Conservation (phyloP, 2,329 filamentous ascomycete genomes). For the Venturia carpophila region DNA sequence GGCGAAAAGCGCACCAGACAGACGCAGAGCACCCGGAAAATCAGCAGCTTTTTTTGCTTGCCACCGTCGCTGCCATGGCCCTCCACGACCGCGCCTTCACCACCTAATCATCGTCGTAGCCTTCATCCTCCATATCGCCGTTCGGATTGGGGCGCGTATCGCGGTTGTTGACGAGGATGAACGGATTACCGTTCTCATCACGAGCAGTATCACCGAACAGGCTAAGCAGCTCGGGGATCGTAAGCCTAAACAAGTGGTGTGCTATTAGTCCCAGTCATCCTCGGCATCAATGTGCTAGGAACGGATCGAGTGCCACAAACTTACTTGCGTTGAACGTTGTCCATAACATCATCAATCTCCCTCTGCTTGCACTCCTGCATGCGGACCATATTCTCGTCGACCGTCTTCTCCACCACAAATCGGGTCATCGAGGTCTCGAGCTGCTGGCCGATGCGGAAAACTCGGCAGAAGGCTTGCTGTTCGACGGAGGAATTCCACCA, state of each 20-base stretch:
- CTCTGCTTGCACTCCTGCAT: slow-evolving; percentile 50
- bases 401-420: slow-evolving; percentile 47
- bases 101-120: slow-evolving; percentile 26
- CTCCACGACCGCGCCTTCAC: not conserved
- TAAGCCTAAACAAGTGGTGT: slow-evolving; percentile 23
- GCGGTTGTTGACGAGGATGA: slow-evolving; percentile 34
- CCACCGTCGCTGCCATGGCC: too few relatives aligned
- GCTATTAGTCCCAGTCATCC: not conserved
- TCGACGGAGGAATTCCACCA: slow-evolving; percentile 56
- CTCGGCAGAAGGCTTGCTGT: slow-evolving; percentile 56
- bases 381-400: slow-evolving; percentile 49
- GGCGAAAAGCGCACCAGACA: not conserved
- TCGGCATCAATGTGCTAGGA: not conserved
- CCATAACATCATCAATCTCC: slow-evolving; percentile 37
- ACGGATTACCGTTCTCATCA: slow-evolving; percentile 33
- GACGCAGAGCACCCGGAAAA: not conserved
- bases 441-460: slow-evolving; percentile 57
- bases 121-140: slow-evolving; percentile 23
- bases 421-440: slow-evolving; percentile 53
- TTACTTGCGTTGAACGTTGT: slow-evolving; percentile 33
- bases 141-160: slow-evolving; percentile 27
- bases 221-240: slow-evolving; percentile 35
- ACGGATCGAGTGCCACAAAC: slow-evolving; percentile 11
- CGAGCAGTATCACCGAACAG: slow-evolving; percentile 37
- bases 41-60: too few relatives aligned